Evolutionary conservation across 306 rosid genomes (phyloP).

Genomic region (Dryas alaskensis): DNA sequence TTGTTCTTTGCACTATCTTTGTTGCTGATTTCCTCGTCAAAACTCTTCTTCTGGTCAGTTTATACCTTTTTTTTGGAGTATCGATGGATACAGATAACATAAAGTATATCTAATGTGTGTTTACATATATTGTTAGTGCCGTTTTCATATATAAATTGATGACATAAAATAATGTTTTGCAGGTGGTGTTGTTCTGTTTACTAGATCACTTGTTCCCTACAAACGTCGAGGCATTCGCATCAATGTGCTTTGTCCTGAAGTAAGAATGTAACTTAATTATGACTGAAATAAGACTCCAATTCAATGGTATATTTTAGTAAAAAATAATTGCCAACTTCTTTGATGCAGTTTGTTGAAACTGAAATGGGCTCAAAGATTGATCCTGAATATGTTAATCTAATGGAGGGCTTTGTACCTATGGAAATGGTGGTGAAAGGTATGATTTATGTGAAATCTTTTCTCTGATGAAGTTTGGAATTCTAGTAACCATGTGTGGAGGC

Average conservation of each 20-base stretch:
- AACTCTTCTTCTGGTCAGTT: conserved; percentile 13
- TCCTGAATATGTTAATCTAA: conserved; percentile 27
- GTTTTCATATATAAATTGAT: not conserved
- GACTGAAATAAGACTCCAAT: not conserved
- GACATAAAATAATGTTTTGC: conserved; percentile 6
- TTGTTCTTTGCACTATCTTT: conserved; percentile 27
- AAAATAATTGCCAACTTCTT: conserved; percentile 17
- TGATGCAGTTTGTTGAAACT: conserved; percentile 82
- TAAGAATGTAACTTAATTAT: conserved; percentile 28
- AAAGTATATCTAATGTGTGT: conserved; percentile 2
- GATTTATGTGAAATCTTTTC: conserved; percentile 9
- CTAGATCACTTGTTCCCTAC: conserved; percentile 66
- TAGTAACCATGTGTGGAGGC: not conserved
- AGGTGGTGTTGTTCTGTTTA: conserved; percentile 91
- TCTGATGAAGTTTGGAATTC: conserved; percentile 21
- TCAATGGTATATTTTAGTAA: conserved; percentile 11
- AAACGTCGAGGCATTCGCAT: conserved; percentile 78
- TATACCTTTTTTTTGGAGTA: conserved; percentile 16
- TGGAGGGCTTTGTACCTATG: conserved; percentile 85
- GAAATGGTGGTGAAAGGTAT: conserved; percentile 84
- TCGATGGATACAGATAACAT: not conserved
- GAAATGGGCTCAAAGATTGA: conserved; percentile 42
- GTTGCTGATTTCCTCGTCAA: not conserved
- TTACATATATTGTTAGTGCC: not conserved
- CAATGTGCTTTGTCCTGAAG: conserved; percentile 97